phyloP scores from a whole-genome alignment of 2,329 filamentous ascomycete species.

The Pezicula radicicola region DNA sequence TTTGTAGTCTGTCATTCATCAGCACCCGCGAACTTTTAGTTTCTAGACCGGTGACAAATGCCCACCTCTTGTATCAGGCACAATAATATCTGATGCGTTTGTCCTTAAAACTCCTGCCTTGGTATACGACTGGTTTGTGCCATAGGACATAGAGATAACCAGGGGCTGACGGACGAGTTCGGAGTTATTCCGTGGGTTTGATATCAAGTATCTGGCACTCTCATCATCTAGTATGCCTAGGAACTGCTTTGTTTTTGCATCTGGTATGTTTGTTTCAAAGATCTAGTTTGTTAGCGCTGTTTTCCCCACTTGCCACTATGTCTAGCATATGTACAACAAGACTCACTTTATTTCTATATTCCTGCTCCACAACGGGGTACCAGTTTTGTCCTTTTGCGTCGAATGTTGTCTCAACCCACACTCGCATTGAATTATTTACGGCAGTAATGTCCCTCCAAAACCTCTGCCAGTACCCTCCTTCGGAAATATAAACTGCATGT shows the following conservation, averaged over 20 bases:
- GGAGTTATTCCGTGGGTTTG: neutral
- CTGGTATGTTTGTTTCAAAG: neutral
- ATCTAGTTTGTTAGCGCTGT: neutral
- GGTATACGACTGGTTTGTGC: neutral
- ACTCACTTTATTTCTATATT: slow-evolving; percentile 18
- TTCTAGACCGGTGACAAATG: neutral
- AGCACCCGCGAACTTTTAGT: neutral
- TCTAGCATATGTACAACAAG: neutral
- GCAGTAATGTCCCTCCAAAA: slow-evolving; percentile 24
- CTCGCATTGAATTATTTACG: slow-evolving; percentile 14
- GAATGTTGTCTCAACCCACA: slow-evolving; percentile 22
- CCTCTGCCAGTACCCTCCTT: slow-evolving; percentile 23
- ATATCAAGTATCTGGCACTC: neutral
- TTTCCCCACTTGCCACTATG: neutral
- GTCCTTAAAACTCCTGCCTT: slow-evolving; percentile 18
- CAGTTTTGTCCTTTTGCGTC: slow-evolving; percentile 13
- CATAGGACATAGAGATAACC: neutral
- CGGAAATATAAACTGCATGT: slow-evolving; percentile 19
- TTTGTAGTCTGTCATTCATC: slow-evolving; percentile 12
- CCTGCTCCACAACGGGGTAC: slow-evolving; percentile 15
- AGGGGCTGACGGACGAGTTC: neutral
- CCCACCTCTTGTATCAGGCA: slow-evolving; percentile 18
- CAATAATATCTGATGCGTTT: slow-evolving; percentile 16
- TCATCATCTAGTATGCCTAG: neutral
- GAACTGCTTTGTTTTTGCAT: neutral